These are phyloP conservation scores for Starmera dryadoides DNA, from an alignment of 805 yeast genomes.

Conservation along the genomic window DNA sequence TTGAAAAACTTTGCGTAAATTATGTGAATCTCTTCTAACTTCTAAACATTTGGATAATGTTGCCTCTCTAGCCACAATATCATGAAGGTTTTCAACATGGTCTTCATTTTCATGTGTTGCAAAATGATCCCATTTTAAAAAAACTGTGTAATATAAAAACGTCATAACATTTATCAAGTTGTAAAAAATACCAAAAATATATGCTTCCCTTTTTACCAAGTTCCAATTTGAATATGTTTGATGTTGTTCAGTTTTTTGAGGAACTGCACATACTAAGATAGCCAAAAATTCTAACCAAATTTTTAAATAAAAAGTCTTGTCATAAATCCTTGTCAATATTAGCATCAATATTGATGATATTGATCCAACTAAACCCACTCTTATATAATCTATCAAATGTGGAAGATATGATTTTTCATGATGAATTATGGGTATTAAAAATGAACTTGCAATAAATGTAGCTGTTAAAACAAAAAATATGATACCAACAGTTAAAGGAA, in stretches of 20 bases:
- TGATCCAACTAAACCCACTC: conserved; percentile 28
- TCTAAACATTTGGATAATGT: conserved; percentile 30
- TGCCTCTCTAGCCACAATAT: conserved; percentile 21
- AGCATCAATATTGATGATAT: conserved; percentile 26
- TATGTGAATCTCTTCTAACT: conserved; percentile 23
- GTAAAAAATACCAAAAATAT: conserved; percentile 25
- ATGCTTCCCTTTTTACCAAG: conserved; percentile 32
- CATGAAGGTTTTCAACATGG: conserved; percentile 5
- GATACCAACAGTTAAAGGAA: neutral
- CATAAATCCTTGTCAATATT: conserved; percentile 18
- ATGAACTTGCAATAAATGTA: neutral
- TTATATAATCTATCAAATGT: conserved; percentile 28
- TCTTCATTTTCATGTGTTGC: conserved; percentile 4
- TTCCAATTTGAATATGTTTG: conserved; percentile 25
- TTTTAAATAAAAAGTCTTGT: conserved; percentile 23
- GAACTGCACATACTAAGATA: conserved; percentile 30
- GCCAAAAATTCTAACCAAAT: conserved; percentile 29
- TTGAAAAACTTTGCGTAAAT: conserved; percentile 11
- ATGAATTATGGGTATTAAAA: conserved; percentile 8
- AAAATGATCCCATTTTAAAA: conserved; percentile 10
- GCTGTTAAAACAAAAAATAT: neutral
- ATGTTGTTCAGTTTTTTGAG: conserved; percentile 25
- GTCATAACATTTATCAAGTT: conserved; percentile 21
- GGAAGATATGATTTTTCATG: conserved; percentile 23
- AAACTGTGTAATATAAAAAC: conserved; percentile 20